Percentiles rank a stretch among this genome's conserved stretches.
These are phyloP conservation scores for Coemansia interrupta DNA, from an alignment of 192 early-diverging fungal genomes.

Conservation along the genomic window DNA sequence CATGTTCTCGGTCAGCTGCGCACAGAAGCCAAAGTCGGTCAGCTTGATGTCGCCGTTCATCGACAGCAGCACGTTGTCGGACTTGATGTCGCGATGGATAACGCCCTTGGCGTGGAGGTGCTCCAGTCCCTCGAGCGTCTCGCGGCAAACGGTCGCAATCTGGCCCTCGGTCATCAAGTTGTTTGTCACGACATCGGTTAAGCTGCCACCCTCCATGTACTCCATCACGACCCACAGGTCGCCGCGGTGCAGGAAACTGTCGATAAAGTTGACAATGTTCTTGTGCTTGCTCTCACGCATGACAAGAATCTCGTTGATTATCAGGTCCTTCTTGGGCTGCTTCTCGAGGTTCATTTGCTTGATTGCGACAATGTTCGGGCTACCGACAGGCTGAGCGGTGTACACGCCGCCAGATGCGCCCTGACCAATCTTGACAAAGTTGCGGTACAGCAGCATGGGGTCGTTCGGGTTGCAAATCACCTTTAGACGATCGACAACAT, in stretches of 20 bases:
- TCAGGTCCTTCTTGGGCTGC: conserved; percentile 94
- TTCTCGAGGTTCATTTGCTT: conserved; percentile 96
- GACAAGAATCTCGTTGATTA: conserved; percentile 89
- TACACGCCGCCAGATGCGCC: conserved; percentile 95
- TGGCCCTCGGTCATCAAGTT: conserved; percentile 85
- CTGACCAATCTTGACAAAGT: conserved; percentile 88
- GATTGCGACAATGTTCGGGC: conserved; percentile 76
- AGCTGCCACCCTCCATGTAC: conserved; percentile 92
- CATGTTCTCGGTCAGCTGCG: conserved; percentile 72
- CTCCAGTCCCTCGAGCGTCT: conserved; percentile 74
- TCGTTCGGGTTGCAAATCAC: conserved; percentile 84
- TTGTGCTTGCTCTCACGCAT: conserved; percentile 86
- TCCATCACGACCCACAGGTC: conserved; percentile 97
- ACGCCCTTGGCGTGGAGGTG: conserved; percentile 74
- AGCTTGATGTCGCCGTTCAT: conserved; percentile 75
- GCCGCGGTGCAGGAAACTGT: conserved; percentile 74
- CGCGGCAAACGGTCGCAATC: conserved; percentile 84
- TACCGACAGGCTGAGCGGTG: conserved; percentile 68
- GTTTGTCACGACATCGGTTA: conserved; percentile 92
- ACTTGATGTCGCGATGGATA: conserved; percentile 85
- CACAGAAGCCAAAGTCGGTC: conserved; percentile 90
- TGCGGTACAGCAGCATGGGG: conserved; percentile 80
- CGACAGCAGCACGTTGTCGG: conserved; percentile 78
- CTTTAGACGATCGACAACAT: conserved; percentile 78
- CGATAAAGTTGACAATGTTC: conserved; percentile 93